A percentile compares a stretch with the other conserved stretches of the same genome.
Conservation (phyloP, 768 basidiomycete genomes). For the Suillus luteus region DNA sequence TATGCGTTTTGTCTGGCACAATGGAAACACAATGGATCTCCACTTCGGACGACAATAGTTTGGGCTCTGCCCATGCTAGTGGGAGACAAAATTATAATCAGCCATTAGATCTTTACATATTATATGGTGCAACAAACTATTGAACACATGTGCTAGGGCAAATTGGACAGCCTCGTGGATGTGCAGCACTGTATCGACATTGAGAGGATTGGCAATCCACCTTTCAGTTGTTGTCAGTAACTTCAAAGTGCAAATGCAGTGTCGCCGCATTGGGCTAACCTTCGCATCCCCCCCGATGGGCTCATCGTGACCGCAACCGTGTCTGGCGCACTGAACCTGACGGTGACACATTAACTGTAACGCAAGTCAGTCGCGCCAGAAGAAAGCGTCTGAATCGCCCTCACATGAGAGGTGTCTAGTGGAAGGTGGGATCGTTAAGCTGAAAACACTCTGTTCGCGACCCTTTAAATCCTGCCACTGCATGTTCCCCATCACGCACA, state of each 20-base stretch:
- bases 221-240: conserved; percentile 25
- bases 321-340: conserved; percentile 38
- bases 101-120: conserved; percentile 10
- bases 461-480: conserved; percentile 26
- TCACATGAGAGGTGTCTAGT: not conserved
- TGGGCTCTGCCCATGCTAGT: conserved; percentile 28
- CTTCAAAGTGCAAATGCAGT: not conserved
- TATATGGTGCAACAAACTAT: conserved; percentile 32
- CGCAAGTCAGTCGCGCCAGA: not conserved
- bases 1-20: conserved; percentile 22
- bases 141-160: conserved; percentile 44
- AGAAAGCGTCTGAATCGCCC: not conserved
- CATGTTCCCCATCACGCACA: conserved; percentile 11
- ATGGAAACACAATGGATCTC: conserved; percentile 22
- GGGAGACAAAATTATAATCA: conserved; percentile 15
- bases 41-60: conserved; percentile 22
- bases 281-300: conserved; percentile 32
- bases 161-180: conserved; percentile 35
- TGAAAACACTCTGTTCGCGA: not conserved
- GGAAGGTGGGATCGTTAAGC: conserved; percentile 3
- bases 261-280: conserved; percentile 21
- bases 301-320: conserved; percentile 41
- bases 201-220: conserved; percentile 42
- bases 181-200: conserved; percentile 47
- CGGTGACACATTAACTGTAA: conserved; percentile 42